Evolutionary conservation across 1,284 basidiomycete genomes (phyloP).

Genomic region (Pholiota adiposa): DNA sequence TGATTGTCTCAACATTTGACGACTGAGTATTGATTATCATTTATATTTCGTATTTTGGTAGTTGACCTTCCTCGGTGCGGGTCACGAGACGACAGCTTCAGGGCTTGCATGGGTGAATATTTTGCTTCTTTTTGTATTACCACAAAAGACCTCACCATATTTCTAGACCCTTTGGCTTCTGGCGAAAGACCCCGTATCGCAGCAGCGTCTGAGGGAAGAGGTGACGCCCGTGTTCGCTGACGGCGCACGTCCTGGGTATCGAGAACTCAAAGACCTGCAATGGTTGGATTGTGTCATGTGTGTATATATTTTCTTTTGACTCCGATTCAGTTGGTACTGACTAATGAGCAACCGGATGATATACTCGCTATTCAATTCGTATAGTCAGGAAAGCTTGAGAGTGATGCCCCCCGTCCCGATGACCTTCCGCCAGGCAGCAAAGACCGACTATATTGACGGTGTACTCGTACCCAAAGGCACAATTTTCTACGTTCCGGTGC

Average conservation of each 20-base stretch:
- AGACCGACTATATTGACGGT: constrained; percentile 48
- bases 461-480: constrained; percentile 52
- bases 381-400: constrained; percentile 42
- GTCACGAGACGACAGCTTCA: constrained; percentile 56
- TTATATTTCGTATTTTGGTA: constrained; percentile 15
- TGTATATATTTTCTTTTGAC: constrained; percentile 14
- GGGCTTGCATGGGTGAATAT: constrained; percentile 47
- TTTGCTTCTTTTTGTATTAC: background rate
- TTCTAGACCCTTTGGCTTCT: constrained; percentile 43
- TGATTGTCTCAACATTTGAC: background rate
- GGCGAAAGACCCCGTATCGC: constrained; percentile 35
- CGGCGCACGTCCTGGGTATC: constrained; percentile 45
- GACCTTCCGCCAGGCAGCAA: constrained; percentile 46
- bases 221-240: constrained; percentile 40
- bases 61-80: constrained; percentile 55
- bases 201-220: constrained; percentile 48
- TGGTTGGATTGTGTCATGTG: constrained; percentile 55
- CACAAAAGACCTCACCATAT: background rate
- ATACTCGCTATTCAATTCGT: no score
- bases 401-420: constrained; percentile 51
- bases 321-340: no score
- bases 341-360: no score
- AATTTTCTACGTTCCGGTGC: constrained; percentile 48
- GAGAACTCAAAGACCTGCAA: constrained; percentile 47
- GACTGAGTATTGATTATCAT: background rate